Percentiles rank a stretch among this genome's conserved stretches.
Evolutionary conservation across 23 red algal genomes (phyloP).

Genomic region (Gracilaria domingensis): DNA sequence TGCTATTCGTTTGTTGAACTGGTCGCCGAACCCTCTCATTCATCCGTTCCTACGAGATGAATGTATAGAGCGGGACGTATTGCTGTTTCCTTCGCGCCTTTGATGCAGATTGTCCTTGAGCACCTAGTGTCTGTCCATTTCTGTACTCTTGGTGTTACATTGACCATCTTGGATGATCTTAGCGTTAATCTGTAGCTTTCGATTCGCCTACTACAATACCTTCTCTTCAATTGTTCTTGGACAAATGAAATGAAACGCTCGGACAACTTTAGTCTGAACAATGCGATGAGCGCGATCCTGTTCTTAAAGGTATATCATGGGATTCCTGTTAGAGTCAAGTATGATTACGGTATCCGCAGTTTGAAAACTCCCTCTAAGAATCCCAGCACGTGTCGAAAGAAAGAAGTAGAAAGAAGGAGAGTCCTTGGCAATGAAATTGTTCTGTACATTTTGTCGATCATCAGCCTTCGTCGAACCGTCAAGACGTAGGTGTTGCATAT

Average conservation of each 20-base stretch:
- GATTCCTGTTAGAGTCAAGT: slow-evolving; percentile 99
- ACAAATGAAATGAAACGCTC: slow-evolving; percentile 87
- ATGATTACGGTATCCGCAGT: slow-evolving; percentile 99
- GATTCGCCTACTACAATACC: slow-evolving; percentile 88
- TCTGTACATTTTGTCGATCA: slow-evolving; percentile 80
- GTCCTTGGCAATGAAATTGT: slow-evolving; percentile 86
- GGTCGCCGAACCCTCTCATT: too few relatives aligned
- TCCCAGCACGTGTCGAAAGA: slow-evolving; percentile 94
- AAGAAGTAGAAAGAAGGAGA: slow-evolving; percentile 92
- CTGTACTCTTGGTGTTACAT: slow-evolving; percentile 92
- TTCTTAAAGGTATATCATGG: slow-evolving; percentile 96
- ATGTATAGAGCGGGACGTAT: too few relatives aligned
- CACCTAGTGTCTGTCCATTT: slow-evolving; percentile 87
- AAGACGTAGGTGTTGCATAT: slow-evolving; percentile 84
- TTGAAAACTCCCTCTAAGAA: slow-evolving; percentile 93
- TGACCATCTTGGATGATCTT: slow-evolving; percentile 97
- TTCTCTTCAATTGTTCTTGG: slow-evolving; percentile 90
- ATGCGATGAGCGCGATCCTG: slow-evolving; percentile 99
- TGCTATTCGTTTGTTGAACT: too few relatives aligned
- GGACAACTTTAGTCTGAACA: slow-evolving; percentile 89
- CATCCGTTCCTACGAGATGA: too few relatives aligned
- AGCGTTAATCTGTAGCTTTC: slow-evolving; percentile 91
- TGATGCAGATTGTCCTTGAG: slow-evolving; percentile 78
- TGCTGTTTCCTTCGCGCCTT: slow-evolving; percentile 65
- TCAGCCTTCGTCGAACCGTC: slow-evolving; percentile 94